Evolutionary conservation across 2,329 filamentous ascomycete genomes (phyloP).

Genomic region (Cordyceps militaris): DNA sequence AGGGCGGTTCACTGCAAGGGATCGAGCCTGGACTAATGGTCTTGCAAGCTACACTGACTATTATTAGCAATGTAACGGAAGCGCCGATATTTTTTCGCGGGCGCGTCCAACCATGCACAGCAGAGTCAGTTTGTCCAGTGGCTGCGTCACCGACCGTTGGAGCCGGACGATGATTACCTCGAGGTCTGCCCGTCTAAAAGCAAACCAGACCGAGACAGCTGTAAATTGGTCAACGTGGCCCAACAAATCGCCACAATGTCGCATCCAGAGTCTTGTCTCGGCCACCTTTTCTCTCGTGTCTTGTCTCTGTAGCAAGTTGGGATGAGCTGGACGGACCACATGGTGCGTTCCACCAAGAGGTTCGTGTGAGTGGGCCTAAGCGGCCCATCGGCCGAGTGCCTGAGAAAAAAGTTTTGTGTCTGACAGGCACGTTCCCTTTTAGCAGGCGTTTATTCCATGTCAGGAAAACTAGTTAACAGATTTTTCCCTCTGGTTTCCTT

Average conservation of each 20-base stretch:
- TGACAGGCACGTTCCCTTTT: not conserved
- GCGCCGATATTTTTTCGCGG: too few relatives aligned
- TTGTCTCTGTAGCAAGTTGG: not conserved
- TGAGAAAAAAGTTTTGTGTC: not conserved
- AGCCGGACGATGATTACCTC: too few relatives aligned
- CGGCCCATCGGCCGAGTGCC: conserved; percentile 1
- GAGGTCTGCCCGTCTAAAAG: too few relatives aligned
- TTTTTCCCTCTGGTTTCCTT: not conserved
- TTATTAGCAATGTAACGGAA: not conserved
- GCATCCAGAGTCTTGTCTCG: not conserved
- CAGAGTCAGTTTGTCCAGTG: too few relatives aligned
- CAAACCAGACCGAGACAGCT: too few relatives aligned
- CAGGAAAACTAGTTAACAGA: not conserved
- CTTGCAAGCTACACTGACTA: not conserved
- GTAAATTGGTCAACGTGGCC: not conserved
- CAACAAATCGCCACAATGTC: not conserved
- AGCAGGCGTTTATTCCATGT: not conserved
- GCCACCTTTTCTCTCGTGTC: not conserved
- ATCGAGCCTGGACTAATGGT: not conserved
- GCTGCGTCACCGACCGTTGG: too few relatives aligned
- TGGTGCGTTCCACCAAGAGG: not conserved
- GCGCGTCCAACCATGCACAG: too few relatives aligned
- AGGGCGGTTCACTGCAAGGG: not conserved
- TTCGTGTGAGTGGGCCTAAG: not conserved
- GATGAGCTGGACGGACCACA: not conserved